Base-by-base conservation (phyloP, 78 protist species). In the Tieghemostelium lacteum region DNA sequence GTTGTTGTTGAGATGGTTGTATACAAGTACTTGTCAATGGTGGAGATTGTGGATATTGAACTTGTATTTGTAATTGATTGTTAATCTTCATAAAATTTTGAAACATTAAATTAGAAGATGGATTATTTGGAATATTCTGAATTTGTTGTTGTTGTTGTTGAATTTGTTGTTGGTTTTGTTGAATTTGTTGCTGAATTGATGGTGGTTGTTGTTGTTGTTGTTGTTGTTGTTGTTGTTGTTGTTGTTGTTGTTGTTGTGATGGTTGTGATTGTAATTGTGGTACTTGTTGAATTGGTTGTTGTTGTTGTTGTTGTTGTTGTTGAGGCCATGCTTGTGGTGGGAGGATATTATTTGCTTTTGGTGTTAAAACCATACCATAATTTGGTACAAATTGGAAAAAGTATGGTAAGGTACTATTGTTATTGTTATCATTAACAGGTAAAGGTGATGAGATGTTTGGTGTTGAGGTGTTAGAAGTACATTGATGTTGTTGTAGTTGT, bases 291-390 rank as follows among this genome's bases (percentile, higher is more conserved):
- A 20, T n/a, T 66, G 19, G 40, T 49, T 69, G 74, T 37, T 54
- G 54, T 63, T 63, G 64, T 36, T 37, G 40, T 37, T 31, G 50
- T 76, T 76, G 50, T 28, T 37, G 57, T 40, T 6, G 10, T 4
- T 20, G 6, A 17, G 85, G 29, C 88, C 88, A 80, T 8, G 88
- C 88, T 67, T 80, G 88, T 54, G 88, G 88, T 29, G 88, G 88
- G 12, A 80, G 65, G 17, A 80, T 80, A 31, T 55, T 22, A 55
- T 67, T 80, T 37, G 61, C 75, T 49, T 69, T 69, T 45, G 75
- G 54, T n/a, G 63, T 1, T 45, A 80, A 70, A 19, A 80, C 88
- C 26, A 80, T 36, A 80, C 88, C 88, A 67, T 80, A 80, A 50
- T 80, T 80, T 65, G 88, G 88, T 37, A 80, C 36, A n/a, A n/a